A percentile compares a stretch with the other conserved stretches of the same genome.
Evolutionary conservation across 257 asterid species (phyloP).

Genomic region (Solanum chmielewskii): DNA sequence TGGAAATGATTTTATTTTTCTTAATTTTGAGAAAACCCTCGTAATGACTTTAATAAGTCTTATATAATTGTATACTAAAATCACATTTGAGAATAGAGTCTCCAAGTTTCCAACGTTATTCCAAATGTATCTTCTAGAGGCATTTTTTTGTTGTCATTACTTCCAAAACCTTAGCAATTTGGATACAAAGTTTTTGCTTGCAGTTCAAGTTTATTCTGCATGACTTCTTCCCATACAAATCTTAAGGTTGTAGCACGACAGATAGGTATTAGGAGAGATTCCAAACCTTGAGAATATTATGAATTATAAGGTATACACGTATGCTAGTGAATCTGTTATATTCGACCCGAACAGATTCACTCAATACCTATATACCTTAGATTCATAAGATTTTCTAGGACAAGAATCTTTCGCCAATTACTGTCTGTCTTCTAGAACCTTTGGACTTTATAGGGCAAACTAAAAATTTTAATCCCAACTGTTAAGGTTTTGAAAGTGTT

Average conservation of each 20-base stretch:
- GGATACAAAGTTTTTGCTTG: too few relatives aligned
- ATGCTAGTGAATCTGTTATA: too few relatives aligned
- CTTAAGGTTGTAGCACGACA: neutral
- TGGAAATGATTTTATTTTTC: conserved; percentile 25
- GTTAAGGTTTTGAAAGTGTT: too few relatives aligned
- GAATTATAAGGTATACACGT: neutral
- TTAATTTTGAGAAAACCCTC: conserved; percentile 51
- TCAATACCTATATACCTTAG: neutral
- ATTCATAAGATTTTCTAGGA: neutral
- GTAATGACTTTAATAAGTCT: conserved; percentile 36
- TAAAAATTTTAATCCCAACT: neutral
- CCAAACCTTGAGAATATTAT: too few relatives aligned
- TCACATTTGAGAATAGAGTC: conserved; percentile 81
- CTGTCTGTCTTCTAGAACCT: too few relatives aligned
- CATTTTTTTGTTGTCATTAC: conserved; percentile 68
- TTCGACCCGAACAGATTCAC: too few relatives aligned
- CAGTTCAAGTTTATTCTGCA: too few relatives aligned
- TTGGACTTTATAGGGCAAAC: too few relatives aligned
- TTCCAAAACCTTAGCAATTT: conserved; percentile 7
- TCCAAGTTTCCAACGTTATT: conserved; percentile 77
- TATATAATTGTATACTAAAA: conserved; percentile 55
- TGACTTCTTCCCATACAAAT: too few relatives aligned
- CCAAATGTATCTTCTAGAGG: conserved; percentile 56
- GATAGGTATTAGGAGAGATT: neutral
- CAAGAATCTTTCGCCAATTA: neutral